Percentiles rank a stretch among this genome's conserved stretches.
Evolutionary conservation across 371 early-diverging fungal genomes (phyloP).

Genomic region (Mortierella polycephala): DNA sequence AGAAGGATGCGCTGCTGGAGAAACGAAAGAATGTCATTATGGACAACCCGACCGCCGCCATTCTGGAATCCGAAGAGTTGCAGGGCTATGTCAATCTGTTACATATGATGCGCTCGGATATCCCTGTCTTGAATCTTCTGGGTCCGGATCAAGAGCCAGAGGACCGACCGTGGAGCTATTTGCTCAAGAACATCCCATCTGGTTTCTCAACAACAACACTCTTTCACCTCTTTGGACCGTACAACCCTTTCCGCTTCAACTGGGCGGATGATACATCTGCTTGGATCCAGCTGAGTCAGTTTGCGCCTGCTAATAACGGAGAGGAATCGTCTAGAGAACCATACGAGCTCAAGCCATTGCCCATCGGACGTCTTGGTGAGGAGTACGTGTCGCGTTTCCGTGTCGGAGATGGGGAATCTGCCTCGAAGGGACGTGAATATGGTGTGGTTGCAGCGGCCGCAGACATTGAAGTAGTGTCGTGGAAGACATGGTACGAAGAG

Average conservation of each 20-base stretch:
- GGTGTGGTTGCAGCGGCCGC: constrained; percentile 35
- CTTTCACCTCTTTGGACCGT: constrained; percentile 57
- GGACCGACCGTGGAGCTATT: constrained; percentile 54
- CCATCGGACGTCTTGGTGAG: constrained; percentile 33
- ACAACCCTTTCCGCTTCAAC: constrained; percentile 55
- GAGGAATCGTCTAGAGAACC: constrained; percentile 18
- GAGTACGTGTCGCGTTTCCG: constrained; percentile 32
- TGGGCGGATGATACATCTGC: constrained; percentile 60
- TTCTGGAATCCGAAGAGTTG: constrained; percentile 26
- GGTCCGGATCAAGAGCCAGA: constrained; percentile 55
- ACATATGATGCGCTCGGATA: constrained; percentile 61
- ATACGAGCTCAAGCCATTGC: constrained; percentile 16
- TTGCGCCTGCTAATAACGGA: constrained; percentile 15
- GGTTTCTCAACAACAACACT: constrained; percentile 55
- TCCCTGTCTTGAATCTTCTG: constrained; percentile 60
- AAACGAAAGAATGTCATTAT: constrained; percentile 28
- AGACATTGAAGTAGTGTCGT: constrained; percentile 33
- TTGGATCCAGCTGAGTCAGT: constrained; percentile 57
- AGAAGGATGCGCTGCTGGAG: constrained; percentile 29
- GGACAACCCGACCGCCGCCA: constrained; percentile 31
- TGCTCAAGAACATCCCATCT: constrained; percentile 59
- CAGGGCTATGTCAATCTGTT: constrained; percentile 57
- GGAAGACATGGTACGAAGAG: constrained; percentile 43
- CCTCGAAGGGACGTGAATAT: constrained; percentile 23
- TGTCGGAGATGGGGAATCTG: constrained; percentile 19